Conservation (phyloP, 331 rosid genomes). For the Pyracantha coccinea region DNA sequence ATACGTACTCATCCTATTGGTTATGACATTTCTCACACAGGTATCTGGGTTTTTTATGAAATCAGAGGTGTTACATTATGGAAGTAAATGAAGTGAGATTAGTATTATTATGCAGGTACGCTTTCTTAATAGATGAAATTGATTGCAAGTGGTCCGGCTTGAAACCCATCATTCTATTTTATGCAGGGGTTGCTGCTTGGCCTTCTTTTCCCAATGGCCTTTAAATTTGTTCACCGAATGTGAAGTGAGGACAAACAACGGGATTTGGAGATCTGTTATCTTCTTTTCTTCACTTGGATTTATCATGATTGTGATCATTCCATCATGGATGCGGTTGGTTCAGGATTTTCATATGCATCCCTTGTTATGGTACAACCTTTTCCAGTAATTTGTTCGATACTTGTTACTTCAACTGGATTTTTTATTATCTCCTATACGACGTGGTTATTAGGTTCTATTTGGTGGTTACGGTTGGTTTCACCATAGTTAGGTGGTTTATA, state of each 20-base stretch:
- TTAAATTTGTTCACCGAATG: constrained; percentile 45
- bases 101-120: constrained; percentile 75
- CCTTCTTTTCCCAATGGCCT: constrained; percentile 62
- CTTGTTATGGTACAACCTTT: constrained; percentile 48
- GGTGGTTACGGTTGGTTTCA: background rate
- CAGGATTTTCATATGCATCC: constrained; percentile 75
- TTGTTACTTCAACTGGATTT: constrained; percentile 9
- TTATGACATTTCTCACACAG: constrained; percentile 32
- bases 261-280: constrained; percentile 50
- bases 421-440: background rate
- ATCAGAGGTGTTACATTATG: constrained; percentile 37
- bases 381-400: constrained; percentile 4
- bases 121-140: constrained; percentile 15
- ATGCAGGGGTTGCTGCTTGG: constrained; percentile 90
- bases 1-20: constrained; percentile 6
- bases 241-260: constrained; percentile 44
- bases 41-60: constrained; percentile 29
- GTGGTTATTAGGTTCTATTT: background rate
- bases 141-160: constrained; percentile 16
- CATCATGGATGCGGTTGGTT: constrained; percentile 90
- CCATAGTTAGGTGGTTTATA: background rate
- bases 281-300: constrained; percentile 56
- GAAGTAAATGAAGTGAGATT: constrained; percentile 68
- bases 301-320: constrained; percentile 50
- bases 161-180: constrained; percentile 22